Percentiles rank a stretch among this genome's conserved stretches.
Evolutionary conservation across 2,329 filamentous ascomycete genomes (phyloP).

Genomic region (Exophiala calicioides): DNA sequence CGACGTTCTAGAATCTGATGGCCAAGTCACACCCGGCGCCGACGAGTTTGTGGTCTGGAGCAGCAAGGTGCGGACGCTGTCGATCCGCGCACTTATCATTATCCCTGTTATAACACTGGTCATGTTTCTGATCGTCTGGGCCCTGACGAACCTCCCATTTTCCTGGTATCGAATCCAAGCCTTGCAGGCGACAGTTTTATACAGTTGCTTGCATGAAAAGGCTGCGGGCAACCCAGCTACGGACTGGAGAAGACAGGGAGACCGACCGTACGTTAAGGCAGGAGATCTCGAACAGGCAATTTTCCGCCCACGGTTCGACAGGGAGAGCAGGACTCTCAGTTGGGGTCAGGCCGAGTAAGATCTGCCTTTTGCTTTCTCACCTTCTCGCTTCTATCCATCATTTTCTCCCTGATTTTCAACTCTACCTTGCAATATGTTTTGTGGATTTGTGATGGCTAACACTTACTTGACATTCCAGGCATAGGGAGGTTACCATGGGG

Average conservation of each 20-base stretch:
- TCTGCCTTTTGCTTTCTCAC: not conserved
- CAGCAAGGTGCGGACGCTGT: conserved; percentile 7
- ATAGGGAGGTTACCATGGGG: no score
- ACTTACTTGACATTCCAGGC: no score
- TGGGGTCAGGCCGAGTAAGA: conserved; percentile 7
- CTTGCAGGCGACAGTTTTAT: conserved; percentile 10
- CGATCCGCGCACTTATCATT: conserved; percentile 5
- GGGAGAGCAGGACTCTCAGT: conserved; percentile 5
- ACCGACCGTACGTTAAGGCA: conserved; percentile 1
- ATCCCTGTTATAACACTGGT: conserved; percentile 4
- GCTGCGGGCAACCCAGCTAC: not conserved
- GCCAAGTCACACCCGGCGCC: not conserved
- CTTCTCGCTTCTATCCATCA: not conserved
- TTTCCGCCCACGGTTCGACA: conserved; percentile 8
- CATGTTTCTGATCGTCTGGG: conserved; percentile 6
- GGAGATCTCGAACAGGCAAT: conserved; percentile 7
- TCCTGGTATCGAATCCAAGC: conserved; percentile 11
- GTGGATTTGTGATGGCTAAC: no score
- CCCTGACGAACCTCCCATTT: conserved; percentile 6
- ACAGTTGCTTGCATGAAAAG: conserved; percentile 10
- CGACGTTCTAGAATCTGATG: not conserved
- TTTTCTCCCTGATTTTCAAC: no score
- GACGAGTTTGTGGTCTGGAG: conserved; percentile 11
- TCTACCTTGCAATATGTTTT: no score
- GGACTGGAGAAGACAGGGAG: conserved; percentile 1